phyloP scores from a whole-genome alignment of 257 asterid genomes.

The Fraxinus quadrangulata region DNA sequence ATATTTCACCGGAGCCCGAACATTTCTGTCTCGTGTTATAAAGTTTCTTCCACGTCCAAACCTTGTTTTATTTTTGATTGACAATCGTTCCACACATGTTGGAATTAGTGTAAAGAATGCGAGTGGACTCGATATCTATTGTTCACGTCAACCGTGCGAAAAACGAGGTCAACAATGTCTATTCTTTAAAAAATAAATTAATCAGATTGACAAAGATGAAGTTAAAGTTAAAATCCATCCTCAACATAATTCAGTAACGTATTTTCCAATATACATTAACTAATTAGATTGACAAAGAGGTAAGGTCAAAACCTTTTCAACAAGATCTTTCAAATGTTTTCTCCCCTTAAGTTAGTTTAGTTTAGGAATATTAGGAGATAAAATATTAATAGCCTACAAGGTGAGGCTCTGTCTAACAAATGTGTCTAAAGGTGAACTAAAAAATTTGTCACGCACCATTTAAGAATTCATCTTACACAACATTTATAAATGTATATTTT shows the following conservation, averaged over 20 bases:
- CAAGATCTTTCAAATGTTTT: conserved; percentile 93
- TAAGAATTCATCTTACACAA: background rate
- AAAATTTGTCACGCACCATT: background rate
- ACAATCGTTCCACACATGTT: no score
- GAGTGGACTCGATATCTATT: no score
- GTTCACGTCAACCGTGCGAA: no score
- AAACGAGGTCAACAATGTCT: background rate
- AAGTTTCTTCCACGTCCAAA: no score
- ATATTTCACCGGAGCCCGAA: no score
- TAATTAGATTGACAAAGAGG: conserved; percentile 11
- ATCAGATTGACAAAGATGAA: background rate
- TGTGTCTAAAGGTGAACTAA: conserved; percentile 5
- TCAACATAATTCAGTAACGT: background rate
- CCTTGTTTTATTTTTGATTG: no score
- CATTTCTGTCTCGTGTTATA: no score
- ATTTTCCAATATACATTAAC: conserved; percentile 4
- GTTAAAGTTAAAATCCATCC: background rate
- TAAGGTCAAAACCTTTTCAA: conserved; percentile 65
- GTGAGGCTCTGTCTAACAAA: conserved; percentile 5
- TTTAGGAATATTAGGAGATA: conserved; percentile 97
- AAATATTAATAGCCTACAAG: conserved; percentile 79
- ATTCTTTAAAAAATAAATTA: background rate
- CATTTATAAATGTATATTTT: background rate
- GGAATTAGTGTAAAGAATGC: no score
- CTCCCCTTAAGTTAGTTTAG: conserved; percentile 95